These are phyloP conservation scores for Kalanchoe fedtschenkoi DNA, from an alignment of 164 flowering plant genomes.

Conservation along the genomic window DNA sequence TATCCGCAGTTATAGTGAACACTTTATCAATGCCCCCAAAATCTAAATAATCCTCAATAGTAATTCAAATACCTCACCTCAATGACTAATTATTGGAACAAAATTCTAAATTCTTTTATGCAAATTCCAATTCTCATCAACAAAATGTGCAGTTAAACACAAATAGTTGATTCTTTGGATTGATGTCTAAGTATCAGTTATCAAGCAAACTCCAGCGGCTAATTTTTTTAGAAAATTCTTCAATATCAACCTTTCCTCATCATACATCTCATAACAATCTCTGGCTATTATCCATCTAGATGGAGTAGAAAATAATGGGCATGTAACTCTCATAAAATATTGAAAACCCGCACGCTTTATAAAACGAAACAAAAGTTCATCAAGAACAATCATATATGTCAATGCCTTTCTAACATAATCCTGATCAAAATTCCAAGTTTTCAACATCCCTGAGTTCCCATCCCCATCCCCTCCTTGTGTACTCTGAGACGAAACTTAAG, in stretches of 20 bases:
- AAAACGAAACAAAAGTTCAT: conserved; percentile 3
- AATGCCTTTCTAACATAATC: neutral
- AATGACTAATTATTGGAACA: neutral
- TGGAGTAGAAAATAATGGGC: neutral
- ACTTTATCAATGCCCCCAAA: neutral
- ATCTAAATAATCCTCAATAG: neutral
- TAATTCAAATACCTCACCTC: neutral
- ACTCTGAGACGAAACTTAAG: too few relatives aligned
- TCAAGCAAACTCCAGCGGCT: neutral
- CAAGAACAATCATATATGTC: neutral
- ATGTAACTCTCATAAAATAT: neutral
- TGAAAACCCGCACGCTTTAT: neutral
- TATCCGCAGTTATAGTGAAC: neutral
- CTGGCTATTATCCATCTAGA: neutral
- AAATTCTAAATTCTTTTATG: conserved; percentile 4
- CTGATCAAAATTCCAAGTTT: conserved; percentile 1
- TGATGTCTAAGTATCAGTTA: conserved; percentile 3
- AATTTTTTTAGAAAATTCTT: neutral
- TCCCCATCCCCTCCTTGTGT: too few relatives aligned
- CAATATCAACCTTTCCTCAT: neutral
- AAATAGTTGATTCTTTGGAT: neutral
- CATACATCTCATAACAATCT: neutral
- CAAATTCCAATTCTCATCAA: conserved; percentile 2
- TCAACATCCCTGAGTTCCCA: too few relatives aligned
- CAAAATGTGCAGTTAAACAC: neutral